Evolutionary conservation across 768 basidiomycete genomes (phyloP).

Genomic region (Macrolepiota dolichaula): DNA sequence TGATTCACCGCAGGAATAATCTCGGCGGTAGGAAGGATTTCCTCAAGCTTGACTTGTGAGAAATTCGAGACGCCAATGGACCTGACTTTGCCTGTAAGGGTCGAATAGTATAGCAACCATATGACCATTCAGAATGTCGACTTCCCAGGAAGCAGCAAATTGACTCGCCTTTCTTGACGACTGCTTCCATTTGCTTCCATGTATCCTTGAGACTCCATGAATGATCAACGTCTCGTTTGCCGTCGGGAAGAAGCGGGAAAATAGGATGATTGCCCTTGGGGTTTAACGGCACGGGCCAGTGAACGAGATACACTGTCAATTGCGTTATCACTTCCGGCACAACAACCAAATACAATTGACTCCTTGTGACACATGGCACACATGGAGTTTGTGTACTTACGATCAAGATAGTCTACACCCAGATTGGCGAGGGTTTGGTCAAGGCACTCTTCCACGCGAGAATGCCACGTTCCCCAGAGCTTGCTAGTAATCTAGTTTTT

Average conservation of each 20-base stretch:
- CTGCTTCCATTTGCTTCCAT: constrained; percentile 81
- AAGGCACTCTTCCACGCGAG: constrained; percentile 68
- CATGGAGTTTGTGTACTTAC: constrained; percentile 33
- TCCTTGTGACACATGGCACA: constrained; percentile 15
- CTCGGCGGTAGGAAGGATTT: constrained; percentile 37
- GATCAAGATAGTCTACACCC: constrained; percentile 82
- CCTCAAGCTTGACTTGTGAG: constrained; percentile 46
- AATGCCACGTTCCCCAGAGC: constrained; percentile 66
- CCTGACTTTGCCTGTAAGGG: constrained; percentile 34
- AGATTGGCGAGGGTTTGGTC: constrained; percentile 75
- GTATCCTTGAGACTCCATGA: constrained; percentile 69
- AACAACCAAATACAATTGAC: constrained; percentile 9
- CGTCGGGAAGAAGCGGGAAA: constrained; percentile 57
- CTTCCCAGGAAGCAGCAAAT: not conserved
- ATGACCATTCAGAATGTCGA: not conserved
- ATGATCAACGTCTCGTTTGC: constrained; percentile 64
- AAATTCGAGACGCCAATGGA: constrained; percentile 62
- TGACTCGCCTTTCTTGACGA: constrained; percentile 56
- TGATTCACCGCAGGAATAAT: constrained; percentile 45
- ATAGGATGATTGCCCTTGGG: constrained; percentile 60
- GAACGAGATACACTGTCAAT: constrained; percentile 57
- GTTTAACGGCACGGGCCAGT: constrained; percentile 81
- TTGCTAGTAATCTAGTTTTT: constrained; percentile 72
- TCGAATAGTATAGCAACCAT: not conserved
- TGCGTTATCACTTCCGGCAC: constrained; percentile 11